phyloP scores from a whole-genome alignment of 2,329 filamentous ascomycete genomes.

The Fusarium camptoceras region DNA sequence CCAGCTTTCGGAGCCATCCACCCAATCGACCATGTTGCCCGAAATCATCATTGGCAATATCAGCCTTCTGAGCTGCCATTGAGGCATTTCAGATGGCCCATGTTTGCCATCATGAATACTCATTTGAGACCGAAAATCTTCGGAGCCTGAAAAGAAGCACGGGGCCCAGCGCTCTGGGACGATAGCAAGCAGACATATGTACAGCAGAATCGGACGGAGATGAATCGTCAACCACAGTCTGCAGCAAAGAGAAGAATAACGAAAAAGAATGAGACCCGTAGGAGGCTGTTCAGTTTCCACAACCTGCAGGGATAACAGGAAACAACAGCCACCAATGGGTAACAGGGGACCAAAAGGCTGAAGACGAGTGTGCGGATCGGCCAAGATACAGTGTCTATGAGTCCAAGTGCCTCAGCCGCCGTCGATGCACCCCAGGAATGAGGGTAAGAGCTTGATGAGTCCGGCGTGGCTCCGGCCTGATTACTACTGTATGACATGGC shows the following conservation, averaged over 20 bases:
- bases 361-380: slow-evolving; percentile 28
- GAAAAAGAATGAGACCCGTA: slow-evolving; percentile 8
- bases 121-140: slow-evolving; percentile 34
- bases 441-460: slow-evolving; percentile 27
- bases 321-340: slow-evolving; percentile 30
- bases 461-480: slow-evolving; percentile 28
- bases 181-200: not conserved
- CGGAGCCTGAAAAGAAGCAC: slow-evolving; percentile 21
- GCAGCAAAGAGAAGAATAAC: not conserved
- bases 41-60: slow-evolving; percentile 15
- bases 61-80: slow-evolving; percentile 18
- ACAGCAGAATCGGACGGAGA: slow-evolving; percentile 10
- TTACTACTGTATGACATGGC: slow-evolving; percentile 3
- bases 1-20: slow-evolving; percentile 23
- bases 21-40: slow-evolving; percentile 24
- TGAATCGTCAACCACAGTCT: slow-evolving; percentile 14
- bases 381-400: slow-evolving; percentile 2
- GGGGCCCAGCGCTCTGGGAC: slow-evolving; percentile 5
- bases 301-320: slow-evolving; percentile 25
- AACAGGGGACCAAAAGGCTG: slow-evolving; percentile 25
- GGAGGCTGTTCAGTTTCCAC: slow-evolving; percentile 29
- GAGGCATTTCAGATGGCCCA: slow-evolving; percentile 9
- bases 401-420: slow-evolving; percentile 25
- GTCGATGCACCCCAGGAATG: slow-evolving; percentile 37
- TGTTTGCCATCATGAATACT: slow-evolving; percentile 26